Conservation (phyloP, 2,329 filamentous ascomycete species). For the Cryphonectria radicalis region DNA sequence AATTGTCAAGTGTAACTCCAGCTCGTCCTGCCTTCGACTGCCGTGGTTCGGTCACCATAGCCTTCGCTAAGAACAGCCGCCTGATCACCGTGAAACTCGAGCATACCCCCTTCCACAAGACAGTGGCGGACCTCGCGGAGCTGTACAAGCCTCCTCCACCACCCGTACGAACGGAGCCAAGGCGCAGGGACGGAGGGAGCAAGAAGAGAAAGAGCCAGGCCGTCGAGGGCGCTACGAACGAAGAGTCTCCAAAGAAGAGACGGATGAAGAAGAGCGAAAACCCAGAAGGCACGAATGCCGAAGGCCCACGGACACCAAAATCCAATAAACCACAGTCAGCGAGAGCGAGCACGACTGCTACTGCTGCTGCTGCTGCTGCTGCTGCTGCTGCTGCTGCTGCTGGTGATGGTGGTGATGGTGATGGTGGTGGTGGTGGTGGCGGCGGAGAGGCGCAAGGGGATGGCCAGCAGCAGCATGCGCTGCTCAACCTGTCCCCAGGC, state of each 20-base stretch:
- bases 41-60: slow-evolving; percentile 53
- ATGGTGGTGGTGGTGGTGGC: no score
- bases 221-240: slow-evolving; percentile 14
- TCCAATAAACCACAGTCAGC: slow-evolving; percentile 32
- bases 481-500: slow-evolving; percentile 46
- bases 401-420: no score
- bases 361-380: not conserved
- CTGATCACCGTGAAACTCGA: slow-evolving; percentile 58
- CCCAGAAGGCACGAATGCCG: slow-evolving; percentile 23
- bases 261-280: slow-evolving; percentile 36
- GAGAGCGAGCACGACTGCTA: slow-evolving; percentile 24
- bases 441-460: slow-evolving; percentile 4
- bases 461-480: slow-evolving; percentile 36
- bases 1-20: slow-evolving; percentile 35
- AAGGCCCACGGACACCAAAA: slow-evolving; percentile 28
- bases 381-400: no score
- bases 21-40: slow-evolving; percentile 65
- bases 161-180: slow-evolving; percentile 34
- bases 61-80: slow-evolving; percentile 53
- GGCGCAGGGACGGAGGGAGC: slow-evolving; percentile 35
- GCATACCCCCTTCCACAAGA: slow-evolving; percentile 61
- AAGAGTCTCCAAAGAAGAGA: slow-evolving; percentile 35
- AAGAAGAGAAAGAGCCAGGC: slow-evolving; percentile 33
- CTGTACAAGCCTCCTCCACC: slow-evolving; percentile 51
- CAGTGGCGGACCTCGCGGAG: slow-evolving; percentile 54